A percentile compares a stretch with the other conserved stretches of the same genome.
Evolutionary conservation across 768 basidiomycete genomes (phyloP).

Genomic region (Cyathus striatus): DNA sequence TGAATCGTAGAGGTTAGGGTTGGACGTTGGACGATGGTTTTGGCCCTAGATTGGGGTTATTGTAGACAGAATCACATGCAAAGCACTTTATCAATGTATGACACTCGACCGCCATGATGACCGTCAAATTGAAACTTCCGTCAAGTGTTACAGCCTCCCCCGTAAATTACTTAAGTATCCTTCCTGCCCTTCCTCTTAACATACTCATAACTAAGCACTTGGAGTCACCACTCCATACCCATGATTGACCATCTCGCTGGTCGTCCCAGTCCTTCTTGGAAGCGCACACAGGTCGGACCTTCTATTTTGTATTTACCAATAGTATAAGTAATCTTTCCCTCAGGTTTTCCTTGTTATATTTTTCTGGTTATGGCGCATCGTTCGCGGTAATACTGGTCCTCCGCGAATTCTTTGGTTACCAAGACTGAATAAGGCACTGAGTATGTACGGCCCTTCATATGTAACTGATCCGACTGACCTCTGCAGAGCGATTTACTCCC

Average conservation of each 20-base stretch:
- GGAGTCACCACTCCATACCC: slow-evolving; percentile 3
- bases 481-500: slow-evolving; percentile 80
- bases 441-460: slow-evolving; percentile 32
- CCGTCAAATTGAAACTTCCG: too few relatives aligned
- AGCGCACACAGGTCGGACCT: slow-evolving; percentile 65
- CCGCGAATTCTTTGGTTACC: slow-evolving; percentile 67
- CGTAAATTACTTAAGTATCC: too few relatives aligned
- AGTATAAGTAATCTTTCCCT: background rate
- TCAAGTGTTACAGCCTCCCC: too few relatives aligned
- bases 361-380: slow-evolving; percentile 87
- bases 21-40: too few relatives aligned
- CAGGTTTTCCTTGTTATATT: slow-evolving; percentile 87
- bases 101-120: too few relatives aligned
- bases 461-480: background rate
- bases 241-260: slow-evolving; percentile 97
- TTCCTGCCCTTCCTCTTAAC: slow-evolving; percentile 2
- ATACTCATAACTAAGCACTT: slow-evolving; percentile 1
- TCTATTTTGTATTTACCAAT: background rate
- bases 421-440: slow-evolving; percentile 49
- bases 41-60: too few relatives aligned
- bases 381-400: slow-evolving; percentile 55
- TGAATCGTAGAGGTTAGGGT: too few relatives aligned
- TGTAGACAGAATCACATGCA: too few relatives aligned
- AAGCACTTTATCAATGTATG: too few relatives aligned
- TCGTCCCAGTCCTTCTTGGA: slow-evolving; percentile 86